phyloP scores from a whole-genome alignment of 2,329 filamentous ascomycete species.

The Emydomyces testavorans region DNA sequence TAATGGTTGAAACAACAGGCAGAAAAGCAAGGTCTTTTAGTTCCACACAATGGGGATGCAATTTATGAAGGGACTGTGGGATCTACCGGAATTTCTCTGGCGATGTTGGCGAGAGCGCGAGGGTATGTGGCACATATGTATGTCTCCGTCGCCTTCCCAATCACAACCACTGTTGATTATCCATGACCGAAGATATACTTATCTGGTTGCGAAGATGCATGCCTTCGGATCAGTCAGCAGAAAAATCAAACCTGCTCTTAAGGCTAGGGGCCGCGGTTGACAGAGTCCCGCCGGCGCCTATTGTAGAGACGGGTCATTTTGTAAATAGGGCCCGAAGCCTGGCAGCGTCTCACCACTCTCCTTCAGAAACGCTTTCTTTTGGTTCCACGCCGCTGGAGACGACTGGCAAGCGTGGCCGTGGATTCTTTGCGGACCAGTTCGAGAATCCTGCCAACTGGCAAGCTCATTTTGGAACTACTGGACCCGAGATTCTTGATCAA shows the following conservation, averaged over 20 bases:
- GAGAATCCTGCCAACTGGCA: constrained; percentile 81
- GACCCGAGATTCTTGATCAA: constrained; percentile 78
- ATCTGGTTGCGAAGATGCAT: constrained; percentile 51
- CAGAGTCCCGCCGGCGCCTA: constrained; percentile 78
- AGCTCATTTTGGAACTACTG: constrained; percentile 71
- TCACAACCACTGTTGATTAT: not conserved
- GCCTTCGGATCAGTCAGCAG: constrained; percentile 77
- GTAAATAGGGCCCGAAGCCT: constrained; percentile 78
- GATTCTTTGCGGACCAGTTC: constrained; percentile 95
- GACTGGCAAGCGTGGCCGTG: constrained; percentile 50
- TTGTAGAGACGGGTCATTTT: constrained; percentile 86
- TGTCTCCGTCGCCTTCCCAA: constrained; percentile 17
- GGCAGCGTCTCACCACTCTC: constrained; percentile 58
- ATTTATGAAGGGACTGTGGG: constrained; percentile 97
- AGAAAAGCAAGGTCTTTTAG: constrained; percentile 63
- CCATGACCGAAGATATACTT: not conserved
- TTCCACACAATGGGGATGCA: constrained; percentile 73
- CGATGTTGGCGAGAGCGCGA: constrained; percentile 72
- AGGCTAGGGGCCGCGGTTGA: constrained; percentile 90
- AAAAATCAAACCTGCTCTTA: constrained; percentile 79
- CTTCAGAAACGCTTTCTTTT: constrained; percentile 17
- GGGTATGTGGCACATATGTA: constrained; percentile 87
- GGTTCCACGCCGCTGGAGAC: constrained; percentile 12
- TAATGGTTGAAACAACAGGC: constrained; percentile 40
- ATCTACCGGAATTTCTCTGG: constrained; percentile 89